A percentile compares a stretch with the other conserved stretches of the same genome.
phyloP scores from a whole-genome alignment of 768 basidiomycete genomes.

The Hemileccinum rubropunctum region DNA sequence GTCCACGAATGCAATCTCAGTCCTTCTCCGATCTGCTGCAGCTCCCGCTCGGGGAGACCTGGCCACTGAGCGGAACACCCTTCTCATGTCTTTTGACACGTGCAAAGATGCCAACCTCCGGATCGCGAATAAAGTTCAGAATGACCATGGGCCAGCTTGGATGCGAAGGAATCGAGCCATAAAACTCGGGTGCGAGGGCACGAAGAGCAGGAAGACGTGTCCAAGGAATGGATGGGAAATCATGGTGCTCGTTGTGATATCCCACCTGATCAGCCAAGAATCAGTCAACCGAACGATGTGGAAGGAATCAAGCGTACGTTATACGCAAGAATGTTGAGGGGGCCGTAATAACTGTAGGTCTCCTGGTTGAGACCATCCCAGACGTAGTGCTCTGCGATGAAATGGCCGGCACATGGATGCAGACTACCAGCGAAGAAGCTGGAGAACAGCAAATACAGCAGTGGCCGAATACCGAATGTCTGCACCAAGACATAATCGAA shows the following conservation, averaged over 20 bases:
- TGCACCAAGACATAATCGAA: slow-evolving; percentile 71
- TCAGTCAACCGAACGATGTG: not conserved
- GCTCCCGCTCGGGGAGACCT: slow-evolving; percentile 12
- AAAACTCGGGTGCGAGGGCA: slow-evolving; percentile 86
- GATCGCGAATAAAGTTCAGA: slow-evolving; percentile 89
- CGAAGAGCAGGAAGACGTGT: slow-evolving; percentile 84
- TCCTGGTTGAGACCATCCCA: slow-evolving; percentile 93
- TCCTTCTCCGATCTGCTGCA: slow-evolving; percentile 13
- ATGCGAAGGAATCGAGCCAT: slow-evolving; percentile 84
- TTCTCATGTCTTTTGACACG: slow-evolving; percentile 73
- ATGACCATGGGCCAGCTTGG: slow-evolving; percentile 95
- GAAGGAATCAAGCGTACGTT: slow-evolving; percentile 58
- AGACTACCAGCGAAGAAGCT: slow-evolving; percentile 96
- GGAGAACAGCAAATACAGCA: slow-evolving; percentile 82
- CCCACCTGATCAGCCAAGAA: slow-evolving; percentile 60
- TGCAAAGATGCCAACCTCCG: slow-evolving; percentile 84
- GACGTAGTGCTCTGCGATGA: slow-evolving; percentile 96
- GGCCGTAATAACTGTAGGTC: slow-evolving; percentile 96
- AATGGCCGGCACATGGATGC: slow-evolving; percentile 95
- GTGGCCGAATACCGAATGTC: slow-evolving; percentile 42
- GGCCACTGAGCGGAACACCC: slow-evolving; percentile 20
- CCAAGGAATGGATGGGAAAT: slow-evolving; percentile 97
- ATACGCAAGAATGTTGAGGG: slow-evolving; percentile 86
- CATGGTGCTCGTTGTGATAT: slow-evolving; percentile 99
- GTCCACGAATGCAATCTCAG: slow-evolving; percentile 11